Conservation (phyloP, 805 yeast genomes). For the Metschnikowia rubicola region DNA sequence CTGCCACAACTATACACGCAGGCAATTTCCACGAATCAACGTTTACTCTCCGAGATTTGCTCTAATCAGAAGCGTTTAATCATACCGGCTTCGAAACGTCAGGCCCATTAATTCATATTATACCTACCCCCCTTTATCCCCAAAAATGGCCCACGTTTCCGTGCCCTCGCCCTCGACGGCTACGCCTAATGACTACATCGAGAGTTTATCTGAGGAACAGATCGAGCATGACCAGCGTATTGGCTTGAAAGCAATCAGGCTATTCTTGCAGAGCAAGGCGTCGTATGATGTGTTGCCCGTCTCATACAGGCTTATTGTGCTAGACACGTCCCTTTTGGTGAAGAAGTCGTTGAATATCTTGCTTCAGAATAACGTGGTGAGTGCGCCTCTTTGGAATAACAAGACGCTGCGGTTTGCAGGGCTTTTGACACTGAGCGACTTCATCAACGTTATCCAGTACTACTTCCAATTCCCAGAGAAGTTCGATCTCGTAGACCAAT, state of each 20-base stretch:
- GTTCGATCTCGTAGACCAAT: conserved; percentile 79
- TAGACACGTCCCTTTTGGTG: conserved; percentile 86
- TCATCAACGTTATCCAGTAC: conserved; percentile 91
- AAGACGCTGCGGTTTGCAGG: conserved; percentile 91
- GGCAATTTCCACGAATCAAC: too few species aligned
- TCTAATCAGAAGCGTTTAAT: too few species aligned
- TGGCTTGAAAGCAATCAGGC: conserved; percentile 80
- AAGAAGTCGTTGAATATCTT: conserved; percentile 87
- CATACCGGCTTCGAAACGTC: too few species aligned
- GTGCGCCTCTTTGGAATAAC: conserved; percentile 97
- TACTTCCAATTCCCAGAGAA: conserved; percentile 86
- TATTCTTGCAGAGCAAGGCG: conserved; percentile 82
- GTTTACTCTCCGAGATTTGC: too few species aligned
- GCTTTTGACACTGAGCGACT: conserved; percentile 84
- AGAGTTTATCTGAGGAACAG: conserved; percentile 39
- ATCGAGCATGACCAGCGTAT: conserved; percentile 59
- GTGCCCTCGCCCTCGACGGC: conserved; percentile 23
- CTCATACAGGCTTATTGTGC: conserved; percentile 84
- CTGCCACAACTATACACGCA: too few species aligned
- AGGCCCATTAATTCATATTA: neutral
- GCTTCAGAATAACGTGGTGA: conserved; percentile 88
- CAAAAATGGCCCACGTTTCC: conserved; percentile 20
- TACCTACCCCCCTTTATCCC: neutral
- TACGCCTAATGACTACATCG: conserved; percentile 43
- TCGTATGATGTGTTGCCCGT: conserved; percentile 97